Evolutionary conservation across 495 filamentous ascomycete genomes (phyloP), one percentile per base, ranked within the genome.

Genomic region (Alectoria sarmentosa): DNA sequence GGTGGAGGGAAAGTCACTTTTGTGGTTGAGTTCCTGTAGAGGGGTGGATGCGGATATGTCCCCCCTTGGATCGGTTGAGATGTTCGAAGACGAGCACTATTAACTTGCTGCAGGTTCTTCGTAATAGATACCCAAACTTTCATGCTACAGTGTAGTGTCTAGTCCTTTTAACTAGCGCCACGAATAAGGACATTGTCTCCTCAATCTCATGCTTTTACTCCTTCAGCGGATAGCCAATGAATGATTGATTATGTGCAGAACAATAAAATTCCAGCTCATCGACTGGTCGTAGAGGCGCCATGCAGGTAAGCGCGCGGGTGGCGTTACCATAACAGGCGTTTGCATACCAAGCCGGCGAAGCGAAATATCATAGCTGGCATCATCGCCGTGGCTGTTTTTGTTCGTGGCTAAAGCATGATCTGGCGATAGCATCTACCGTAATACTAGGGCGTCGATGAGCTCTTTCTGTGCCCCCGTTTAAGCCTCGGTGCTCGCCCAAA

Each of bases 1-100:
- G 86, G 56, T n/a, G 46, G 79, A 11, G 79, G 82, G 64, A 90
- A 89, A 73, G 83, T 85, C 5, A 85, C 79, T 14, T 89, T 92
- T 73, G 72, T 79, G n/a, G 82, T 90, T 30, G 60, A 66, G 23
- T 60, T 69, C 13, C 39, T 61, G 7, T 59, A 34, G 14, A 36
- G 14, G 11, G 34, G 21, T 15, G n/a, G 5, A 14, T 13, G 23
- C 1, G 4, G 23, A 23, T 7, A 21, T n/a, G 46, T 26, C 9
- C 11, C 9, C 10, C 8, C 19, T 7, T 30, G 10, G 8, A 52
- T 28, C 3, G n/a, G n/a, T n/a, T n/a, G 48, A 52, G 48, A 23
- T 2, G 13, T 52, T 28, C 13, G 15, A 17, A 5, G 26, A 26
- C 13, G 23, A 26, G 17, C 15, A 21, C 41, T 17, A 8, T 42